Evolutionary conservation across 176 grass and related monocot species (phyloP), one percentile per base, ranked within the genome.

Genomic region (Eragrostis nindensis): DNA sequence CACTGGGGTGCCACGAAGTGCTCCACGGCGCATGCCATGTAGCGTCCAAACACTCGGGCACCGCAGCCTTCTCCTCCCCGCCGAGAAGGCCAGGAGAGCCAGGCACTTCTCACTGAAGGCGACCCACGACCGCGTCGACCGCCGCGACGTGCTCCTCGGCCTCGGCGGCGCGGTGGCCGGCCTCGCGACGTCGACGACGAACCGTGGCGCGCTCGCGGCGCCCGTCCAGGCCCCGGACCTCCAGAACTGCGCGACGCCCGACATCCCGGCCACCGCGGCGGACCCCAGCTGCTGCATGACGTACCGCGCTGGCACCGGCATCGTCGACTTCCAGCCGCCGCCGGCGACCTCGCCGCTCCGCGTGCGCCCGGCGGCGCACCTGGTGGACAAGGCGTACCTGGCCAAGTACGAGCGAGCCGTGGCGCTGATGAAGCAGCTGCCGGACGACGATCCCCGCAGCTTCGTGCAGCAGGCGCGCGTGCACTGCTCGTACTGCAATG

Each of bases 361-460:
- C 5, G 73, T 93, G 49, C 87, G 90, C 16, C 88, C 86, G 3
- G 80, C 90, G 7, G 93, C 90, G 38, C 93, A 97, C 52, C 70
- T 86, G 7, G 86, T 73, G 17, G 65, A 80, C 77, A 38, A 25
- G 36, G 83, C 62, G 66, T 77, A 89, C 71, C 16, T 97, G 11
- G 85, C 76, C 4, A 97, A 91, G 86, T 97, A 97, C 72, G 47
- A 64, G 41, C 66, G 73, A 62, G 90, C 90, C 8, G 41, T 97
- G 44, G 83, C 59, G 77, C 83, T 89, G 7, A 97, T 97, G 93
- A 90, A 86, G 78, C 19, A 18, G 41, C 82, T 96, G 45, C 90
- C 90, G 4, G 88, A 83, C 81, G 71, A 89, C 19, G 93, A 96
- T 78, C 93, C 93, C 0, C 93, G 93, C 29, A 93, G 89, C 86